A percentile compares a stretch with the other conserved stretches of the same genome.
Evolutionary conservation across 1,284 basidiomycete species (phyloP).

Genomic region (Rhodotorula glutinis): DNA sequence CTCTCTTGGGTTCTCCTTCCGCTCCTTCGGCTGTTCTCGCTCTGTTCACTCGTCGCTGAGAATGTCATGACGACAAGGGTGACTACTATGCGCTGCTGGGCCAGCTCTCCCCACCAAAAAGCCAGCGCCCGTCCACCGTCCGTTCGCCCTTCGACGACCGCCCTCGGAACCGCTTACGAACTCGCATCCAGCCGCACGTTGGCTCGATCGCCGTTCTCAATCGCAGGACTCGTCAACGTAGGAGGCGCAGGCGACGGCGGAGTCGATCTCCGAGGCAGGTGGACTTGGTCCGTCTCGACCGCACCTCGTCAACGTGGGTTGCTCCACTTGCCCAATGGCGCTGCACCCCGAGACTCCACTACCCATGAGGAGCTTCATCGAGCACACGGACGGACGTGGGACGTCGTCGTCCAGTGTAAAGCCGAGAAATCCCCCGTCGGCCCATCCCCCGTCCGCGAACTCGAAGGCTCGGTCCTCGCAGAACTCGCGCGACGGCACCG

Average conservation of each 20-base stretch:
- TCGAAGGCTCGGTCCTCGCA: conserved; percentile 27
- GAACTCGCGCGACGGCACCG: not conserved
- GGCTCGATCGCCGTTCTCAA: not conserved
- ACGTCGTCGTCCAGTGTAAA: conserved; percentile 37
- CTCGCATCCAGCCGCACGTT: conserved; percentile 7
- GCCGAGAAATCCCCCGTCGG: conserved; percentile 16
- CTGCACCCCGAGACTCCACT: not conserved
- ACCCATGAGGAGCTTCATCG: too few species aligned
- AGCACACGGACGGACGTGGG: too few species aligned
- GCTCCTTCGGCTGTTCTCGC: too few species aligned
- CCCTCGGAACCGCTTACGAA: conserved; percentile 30
- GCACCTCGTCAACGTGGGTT: too few species aligned
- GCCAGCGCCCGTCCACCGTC: not conserved
- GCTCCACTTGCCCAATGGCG: not conserved
- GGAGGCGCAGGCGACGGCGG: conserved; percentile 36
- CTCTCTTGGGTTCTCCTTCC: too few species aligned
- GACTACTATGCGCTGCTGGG: not conserved
- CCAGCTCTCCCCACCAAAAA: too few species aligned
- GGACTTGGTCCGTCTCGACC: not conserved
- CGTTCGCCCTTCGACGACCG: conserved; percentile 1
- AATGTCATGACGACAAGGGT: not conserved
- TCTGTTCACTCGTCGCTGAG: not conserved
- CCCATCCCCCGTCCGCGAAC: conserved; percentile 31
- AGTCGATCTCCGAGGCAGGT: conserved; percentile 31
- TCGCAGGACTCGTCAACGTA: conserved; percentile 7